These are phyloP conservation scores for Coemansia sp. DNA, from an alignment of 192 early-diverging fungal species.

Conservation along the genomic window DNA sequence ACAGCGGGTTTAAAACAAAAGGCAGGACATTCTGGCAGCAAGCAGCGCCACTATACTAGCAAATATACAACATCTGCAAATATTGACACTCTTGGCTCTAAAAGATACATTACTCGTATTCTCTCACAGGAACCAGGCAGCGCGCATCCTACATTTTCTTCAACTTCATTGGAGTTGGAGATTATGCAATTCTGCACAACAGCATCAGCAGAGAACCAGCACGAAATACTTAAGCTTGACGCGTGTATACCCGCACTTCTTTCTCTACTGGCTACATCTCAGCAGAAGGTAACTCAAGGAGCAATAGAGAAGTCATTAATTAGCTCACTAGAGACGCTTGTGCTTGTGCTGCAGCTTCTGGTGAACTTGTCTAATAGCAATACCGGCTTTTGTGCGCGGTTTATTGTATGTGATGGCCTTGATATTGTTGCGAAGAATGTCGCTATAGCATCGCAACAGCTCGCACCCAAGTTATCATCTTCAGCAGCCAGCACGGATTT, in stretches of 20 bases:
- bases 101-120: too few species aligned
- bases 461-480: not conserved
- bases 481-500: not conserved
- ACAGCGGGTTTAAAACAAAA: not conserved
- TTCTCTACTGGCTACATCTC: conserved; percentile 28
- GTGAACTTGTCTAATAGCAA: conserved; percentile 52
- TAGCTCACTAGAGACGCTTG: conserved; percentile 28
- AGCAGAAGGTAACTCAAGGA: conserved; percentile 11
- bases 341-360: conserved; percentile 38
- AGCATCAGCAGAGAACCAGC: conserved; percentile 36
- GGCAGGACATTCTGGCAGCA: not conserved
- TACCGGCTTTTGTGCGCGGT: conserved; percentile 36
- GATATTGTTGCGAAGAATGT: conserved; percentile 43
- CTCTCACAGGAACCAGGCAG: conserved; percentile 16
- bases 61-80: too few species aligned
- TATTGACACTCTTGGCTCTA: too few species aligned
- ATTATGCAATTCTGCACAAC: conserved; percentile 45
- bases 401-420: conserved; percentile 33
- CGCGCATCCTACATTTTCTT: conserved; percentile 17
- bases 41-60: not conserved
- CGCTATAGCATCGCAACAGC: conserved; percentile 29
- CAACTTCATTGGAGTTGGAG: conserved; percentile 41
- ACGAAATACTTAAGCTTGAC: conserved; percentile 28
- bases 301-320: not conserved
- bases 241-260: conserved; percentile 25